Evolutionary conservation across 805 yeast genomes (phyloP), one percentile per base, ranked within the genome.

Genomic region (Candida sanyiensis): DNA sequence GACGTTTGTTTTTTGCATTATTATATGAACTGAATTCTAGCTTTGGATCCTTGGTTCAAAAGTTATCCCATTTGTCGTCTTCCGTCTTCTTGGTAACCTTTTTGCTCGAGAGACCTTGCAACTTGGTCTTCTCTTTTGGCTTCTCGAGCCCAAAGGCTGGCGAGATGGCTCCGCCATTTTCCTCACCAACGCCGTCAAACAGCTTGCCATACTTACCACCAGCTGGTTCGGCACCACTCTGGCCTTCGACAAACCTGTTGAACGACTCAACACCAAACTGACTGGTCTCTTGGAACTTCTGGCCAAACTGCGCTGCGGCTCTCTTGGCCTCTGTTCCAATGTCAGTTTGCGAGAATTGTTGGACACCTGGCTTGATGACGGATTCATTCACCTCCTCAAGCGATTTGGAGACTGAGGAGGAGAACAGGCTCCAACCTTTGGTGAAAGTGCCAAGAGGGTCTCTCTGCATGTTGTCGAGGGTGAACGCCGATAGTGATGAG

Each of bases 241-340:
- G 60, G 19, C 60, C 45, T 49, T 61, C 58, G 49, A 57, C 70
- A 28, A 52, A 77, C 13, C 67, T 66, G 45, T 69, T 71, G 52
- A 75, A 71, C 66, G 58, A 78, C 47, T 80, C 82, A 38, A 77
- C 78, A 20, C 95, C 85, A 48, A 76, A 77, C 44, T 69, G 73
- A 24, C 94, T 83, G 1, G 96, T 86, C 47, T 88, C 94, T 58
- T 84, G 95, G 66, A 90, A 83, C 56, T 80, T 87, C 57, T 85
- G 95, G 34, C 97, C 96, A 65, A 90, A 93, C 67, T 93, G 97
- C 43, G 86, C 81, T 74, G 95, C 85, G n/a, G 97, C 97, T 50
- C 87, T 76, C 46, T 74, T 78, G 5, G 97, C 93, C 55, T 87
- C 95, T 39, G 63, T 67, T 18, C 94, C 77, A 31, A 85, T 61